A percentile compares a stretch with the other conserved stretches of the same genome.
Conservation (phyloP, 345 rosid species). For the Gossypium anomalum region DNA sequence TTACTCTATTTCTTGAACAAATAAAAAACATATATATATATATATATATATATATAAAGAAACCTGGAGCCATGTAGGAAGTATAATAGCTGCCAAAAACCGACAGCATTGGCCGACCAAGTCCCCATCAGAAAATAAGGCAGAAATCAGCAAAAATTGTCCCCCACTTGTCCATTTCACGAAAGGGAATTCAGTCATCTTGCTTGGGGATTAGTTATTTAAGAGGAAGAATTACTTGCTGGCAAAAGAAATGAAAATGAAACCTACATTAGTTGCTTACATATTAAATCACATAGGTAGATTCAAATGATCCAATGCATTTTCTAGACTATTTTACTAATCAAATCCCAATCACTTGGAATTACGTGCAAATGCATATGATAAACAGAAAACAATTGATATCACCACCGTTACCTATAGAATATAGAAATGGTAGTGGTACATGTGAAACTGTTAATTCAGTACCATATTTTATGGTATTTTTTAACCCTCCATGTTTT, state of each 20-base stretch:
- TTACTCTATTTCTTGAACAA: neutral
- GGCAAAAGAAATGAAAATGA: no score
- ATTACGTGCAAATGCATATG: neutral
- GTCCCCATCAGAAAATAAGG: neutral
- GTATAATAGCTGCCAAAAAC: neutral
- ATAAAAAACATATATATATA: no score
- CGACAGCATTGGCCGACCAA: neutral
- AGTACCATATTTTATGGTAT: neutral
- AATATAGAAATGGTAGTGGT: neutral
- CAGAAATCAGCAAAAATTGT: neutral
- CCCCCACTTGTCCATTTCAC: constrained; percentile 4
- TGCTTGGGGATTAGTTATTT: neutral
- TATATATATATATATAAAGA: no score
- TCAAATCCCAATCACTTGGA: neutral
- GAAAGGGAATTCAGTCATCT: neutral
- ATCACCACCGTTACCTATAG: neutral
- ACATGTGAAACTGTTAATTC: neutral
- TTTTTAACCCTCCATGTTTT: neutral
- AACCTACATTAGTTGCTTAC: no score
- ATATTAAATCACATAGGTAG: no score
- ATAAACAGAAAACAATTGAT: neutral
- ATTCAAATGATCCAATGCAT: neutral
- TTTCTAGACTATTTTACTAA: neutral
- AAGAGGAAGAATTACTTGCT: neutral
- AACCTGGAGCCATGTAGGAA: neutral